Conservation (phyloP, 169 alveolate genomes). For the Plasmodium gallinaceum region DNA sequence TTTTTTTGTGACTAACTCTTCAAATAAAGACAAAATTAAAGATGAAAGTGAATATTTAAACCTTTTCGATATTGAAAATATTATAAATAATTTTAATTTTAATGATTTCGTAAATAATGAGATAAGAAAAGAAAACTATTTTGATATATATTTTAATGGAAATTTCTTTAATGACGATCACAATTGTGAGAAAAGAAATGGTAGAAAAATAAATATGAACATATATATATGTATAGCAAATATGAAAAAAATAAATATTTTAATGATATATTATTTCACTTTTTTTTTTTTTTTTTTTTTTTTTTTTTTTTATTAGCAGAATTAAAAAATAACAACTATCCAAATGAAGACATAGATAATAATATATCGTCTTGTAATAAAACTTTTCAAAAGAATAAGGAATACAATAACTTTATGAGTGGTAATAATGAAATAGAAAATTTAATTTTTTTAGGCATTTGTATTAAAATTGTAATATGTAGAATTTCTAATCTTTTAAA, state of each 20-base stretch:
- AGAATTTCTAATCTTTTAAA: slow-evolving; percentile 46
- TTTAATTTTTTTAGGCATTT: slow-evolving; percentile 41
- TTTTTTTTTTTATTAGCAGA: neutral
- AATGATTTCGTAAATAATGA: slow-evolving; percentile 34
- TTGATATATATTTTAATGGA: neutral
- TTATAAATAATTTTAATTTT: slow-evolving; percentile 49
- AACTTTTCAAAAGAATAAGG: neutral
- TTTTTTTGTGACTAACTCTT: neutral
- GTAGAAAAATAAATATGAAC: neutral
- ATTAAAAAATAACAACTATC: neutral
- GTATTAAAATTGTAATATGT: slow-evolving; percentile 56
- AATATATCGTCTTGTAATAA: neutral
- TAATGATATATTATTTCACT: neutral
- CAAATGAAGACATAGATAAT: neutral
- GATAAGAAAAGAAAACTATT: slow-evolving; percentile 14
- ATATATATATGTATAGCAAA: neutral
- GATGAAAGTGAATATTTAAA: slow-evolving; percentile 33
- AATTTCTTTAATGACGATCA: neutral
- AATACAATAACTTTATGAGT: neutral
- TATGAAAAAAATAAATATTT: neutral
- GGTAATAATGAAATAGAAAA: slow-evolving; percentile 26
- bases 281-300: neutral
- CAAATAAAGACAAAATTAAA: neutral
- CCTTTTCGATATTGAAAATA: slow-evolving; percentile 58
- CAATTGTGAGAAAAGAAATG: neutral